A percentile compares a stretch with the other conserved stretches of the same genome.
phyloP scores from a whole-genome alignment of 306 rosid genomes.

The Fragaria iinumae region DNA sequence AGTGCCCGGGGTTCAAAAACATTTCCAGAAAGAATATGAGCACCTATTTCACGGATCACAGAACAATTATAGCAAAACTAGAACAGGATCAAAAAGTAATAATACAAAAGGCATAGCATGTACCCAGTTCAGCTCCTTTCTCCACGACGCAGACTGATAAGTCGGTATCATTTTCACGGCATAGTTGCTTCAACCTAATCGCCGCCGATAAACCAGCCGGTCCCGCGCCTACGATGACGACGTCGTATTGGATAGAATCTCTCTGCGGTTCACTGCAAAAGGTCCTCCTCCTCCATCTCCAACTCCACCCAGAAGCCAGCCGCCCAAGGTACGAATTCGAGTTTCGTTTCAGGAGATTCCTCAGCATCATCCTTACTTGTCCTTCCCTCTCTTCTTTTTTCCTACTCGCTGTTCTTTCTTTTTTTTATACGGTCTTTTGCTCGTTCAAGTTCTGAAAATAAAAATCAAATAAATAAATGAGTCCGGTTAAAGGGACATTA shows the following conservation, averaged over 20 bases:
- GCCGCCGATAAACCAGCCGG: constrained; percentile 96
- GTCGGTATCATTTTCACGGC: constrained; percentile 53
- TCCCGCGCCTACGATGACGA: constrained; percentile 93
- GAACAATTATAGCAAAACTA: background rate
- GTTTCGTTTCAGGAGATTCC: background rate
- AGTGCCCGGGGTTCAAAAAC: constrained; percentile 91
- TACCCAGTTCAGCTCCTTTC: constrained; percentile 75
- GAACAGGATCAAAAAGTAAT: background rate
- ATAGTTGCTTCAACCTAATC: constrained; percentile 75
- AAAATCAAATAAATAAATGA: too few relatives aligned
- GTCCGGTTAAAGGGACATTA: too few relatives aligned
- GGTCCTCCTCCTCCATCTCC: constrained; percentile 17
- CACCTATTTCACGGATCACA: constrained; percentile 47
- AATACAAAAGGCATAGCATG: too few relatives aligned
- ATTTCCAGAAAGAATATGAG: constrained; percentile 88
- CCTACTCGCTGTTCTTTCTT: too few relatives aligned
- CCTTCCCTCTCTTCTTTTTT: too few relatives aligned
- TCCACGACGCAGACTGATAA: constrained; percentile 87
- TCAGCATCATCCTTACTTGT: background rate
- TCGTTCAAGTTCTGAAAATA: too few relatives aligned
- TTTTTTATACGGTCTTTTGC: too few relatives aligned
- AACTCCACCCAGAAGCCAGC: background rate
- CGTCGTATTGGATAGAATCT: constrained; percentile 79
- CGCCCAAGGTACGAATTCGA: background rate
- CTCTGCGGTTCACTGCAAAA: constrained; percentile 51